Base-by-base conservation (phyloP, 768 basidiomycete genomes). In the Rhodotorula toruloides region DNA sequence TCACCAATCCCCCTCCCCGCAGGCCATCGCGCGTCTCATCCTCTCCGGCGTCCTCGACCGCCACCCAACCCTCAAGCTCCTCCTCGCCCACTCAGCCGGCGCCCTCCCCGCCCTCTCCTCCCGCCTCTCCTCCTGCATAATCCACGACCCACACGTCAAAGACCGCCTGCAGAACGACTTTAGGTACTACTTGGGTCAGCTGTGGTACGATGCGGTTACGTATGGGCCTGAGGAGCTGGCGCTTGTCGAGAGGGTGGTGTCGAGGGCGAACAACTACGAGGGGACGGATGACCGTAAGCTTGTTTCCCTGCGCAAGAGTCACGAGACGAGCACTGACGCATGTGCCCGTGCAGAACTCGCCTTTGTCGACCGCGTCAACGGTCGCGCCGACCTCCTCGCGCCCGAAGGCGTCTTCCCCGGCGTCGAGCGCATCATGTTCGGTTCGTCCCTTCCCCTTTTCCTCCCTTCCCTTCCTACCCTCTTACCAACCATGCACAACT, bases 71-170 rank as follows among this genome's bases (percentile, higher is more conserved):
- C 84, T 92, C 50, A 84, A 85, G 37, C 78, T 93, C 58, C 82
- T 93, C 21, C 84, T 92, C 66, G 90, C 90, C 2, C 90, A 93
- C 76, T 90, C 90, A 6, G 90, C 90, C 32, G 90, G 90, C 16
- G 86, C 87, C 5, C 83, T 93, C 40, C 87, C 90, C 36, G 86
- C 86, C 59, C 80, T 92, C 34, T 91, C 90, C 16, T 90, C 89
- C 29, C 85, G 90, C 34, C 81, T 93, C 43, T 86, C 89, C 0
- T 89, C 87, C 5, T 92, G 90, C 74, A 86, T 93, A 69, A 82
- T 83, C 64, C 91, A 93, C 74, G 90, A 93, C 76, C 90, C 90
- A 5, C 76, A 85, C 60, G 88, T 90, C 36, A 84, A 86, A 27
- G 82, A 84, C 3, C 81, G 89, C 47, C 80, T 92, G 48, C 81